Evolutionary conservation across 2,329 filamentous ascomycete genomes (phyloP).

Genomic region (Aureobasidium sp.): DNA sequence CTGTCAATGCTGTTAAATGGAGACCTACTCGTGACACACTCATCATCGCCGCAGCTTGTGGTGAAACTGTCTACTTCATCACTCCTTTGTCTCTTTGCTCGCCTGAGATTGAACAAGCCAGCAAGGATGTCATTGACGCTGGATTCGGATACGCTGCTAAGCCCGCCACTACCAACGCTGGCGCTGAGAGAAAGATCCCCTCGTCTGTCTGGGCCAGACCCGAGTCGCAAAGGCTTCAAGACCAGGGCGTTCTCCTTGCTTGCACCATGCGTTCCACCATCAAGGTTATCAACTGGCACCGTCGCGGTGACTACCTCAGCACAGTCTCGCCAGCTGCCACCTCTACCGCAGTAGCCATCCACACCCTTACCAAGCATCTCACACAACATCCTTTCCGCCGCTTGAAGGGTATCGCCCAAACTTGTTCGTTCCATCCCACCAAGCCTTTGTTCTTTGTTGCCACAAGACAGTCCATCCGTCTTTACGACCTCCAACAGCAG

Average conservation of each 20-base stretch:
- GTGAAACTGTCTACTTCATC: conserved; percentile 79
- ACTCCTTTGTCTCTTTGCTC: conserved; percentile 49
- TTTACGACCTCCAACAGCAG: conserved; percentile 88
- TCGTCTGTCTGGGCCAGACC: conserved; percentile 80
- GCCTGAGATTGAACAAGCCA: conserved; percentile 56
- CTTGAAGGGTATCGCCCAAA: conserved; percentile 69
- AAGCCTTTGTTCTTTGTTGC: conserved; percentile 93
- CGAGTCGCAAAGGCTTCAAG: conserved; percentile 58
- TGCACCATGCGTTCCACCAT: conserved; percentile 61
- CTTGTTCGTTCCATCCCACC: conserved; percentile 88
- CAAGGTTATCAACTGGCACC: conserved; percentile 90
- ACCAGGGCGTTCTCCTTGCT: conserved; percentile 71
- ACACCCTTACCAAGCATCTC: conserved; percentile 89
- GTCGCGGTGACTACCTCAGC: conserved; percentile 87
- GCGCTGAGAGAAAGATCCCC: conserved; percentile 60
- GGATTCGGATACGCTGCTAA: conserved; percentile 91
- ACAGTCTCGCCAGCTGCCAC: conserved; percentile 79
- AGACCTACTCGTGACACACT: conserved; percentile 73
- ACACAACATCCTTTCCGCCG: conserved; percentile 90
- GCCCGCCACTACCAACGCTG: conserved; percentile 42
- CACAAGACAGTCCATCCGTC: conserved; percentile 85
- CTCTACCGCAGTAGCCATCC: conserved; percentile 73
- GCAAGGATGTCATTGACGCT: conserved; percentile 69
- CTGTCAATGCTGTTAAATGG: conserved; percentile 85
- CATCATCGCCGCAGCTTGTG: conserved; percentile 75